Evolutionary conservation across 179 eudicot species (phyloP).

Genomic region (Spinacia oleracea): DNA sequence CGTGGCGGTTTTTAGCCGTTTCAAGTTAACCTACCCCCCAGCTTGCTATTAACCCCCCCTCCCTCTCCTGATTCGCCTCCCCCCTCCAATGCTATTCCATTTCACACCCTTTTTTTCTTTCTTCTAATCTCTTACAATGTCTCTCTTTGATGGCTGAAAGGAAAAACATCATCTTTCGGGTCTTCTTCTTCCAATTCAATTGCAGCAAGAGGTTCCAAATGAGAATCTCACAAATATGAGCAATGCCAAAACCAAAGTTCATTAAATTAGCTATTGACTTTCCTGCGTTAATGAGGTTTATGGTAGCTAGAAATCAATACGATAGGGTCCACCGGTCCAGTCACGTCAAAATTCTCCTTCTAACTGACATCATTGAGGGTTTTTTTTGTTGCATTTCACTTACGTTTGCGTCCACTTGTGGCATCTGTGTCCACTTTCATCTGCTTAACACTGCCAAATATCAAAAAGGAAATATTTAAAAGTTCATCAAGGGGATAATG

Average conservation of each 20-base stretch:
- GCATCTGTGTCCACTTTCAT: constrained; percentile 53
- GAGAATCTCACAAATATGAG: background rate
- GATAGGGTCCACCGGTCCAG: constrained; percentile 92
- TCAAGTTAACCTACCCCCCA: too few relatives aligned
- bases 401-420: constrained; percentile 50
- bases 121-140: too few relatives aligned
- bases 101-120: too few relatives aligned
- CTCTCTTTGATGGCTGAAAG: too few relatives aligned
- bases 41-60: too few relatives aligned
- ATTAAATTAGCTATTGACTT: constrained; percentile 18
- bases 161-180: too few relatives aligned
- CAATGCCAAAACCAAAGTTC: background rate
- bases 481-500: too few relatives aligned
- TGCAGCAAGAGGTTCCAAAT: background rate
- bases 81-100: too few relatives aligned
- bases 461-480: background rate
- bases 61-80: too few relatives aligned
- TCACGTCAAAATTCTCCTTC: constrained; percentile 76
- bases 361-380: constrained; percentile 79
- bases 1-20: too few relatives aligned
- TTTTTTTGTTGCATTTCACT: constrained; percentile 25
- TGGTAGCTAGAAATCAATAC: constrained; percentile 85
- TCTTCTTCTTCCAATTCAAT: too few relatives aligned
- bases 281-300: constrained; percentile 89
- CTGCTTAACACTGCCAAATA: constrained; percentile 47